These are phyloP conservation scores for Tricholoma bakamatsutake DNA, from an alignment of 768 basidiomycete species.

Conservation along the genomic window DNA sequence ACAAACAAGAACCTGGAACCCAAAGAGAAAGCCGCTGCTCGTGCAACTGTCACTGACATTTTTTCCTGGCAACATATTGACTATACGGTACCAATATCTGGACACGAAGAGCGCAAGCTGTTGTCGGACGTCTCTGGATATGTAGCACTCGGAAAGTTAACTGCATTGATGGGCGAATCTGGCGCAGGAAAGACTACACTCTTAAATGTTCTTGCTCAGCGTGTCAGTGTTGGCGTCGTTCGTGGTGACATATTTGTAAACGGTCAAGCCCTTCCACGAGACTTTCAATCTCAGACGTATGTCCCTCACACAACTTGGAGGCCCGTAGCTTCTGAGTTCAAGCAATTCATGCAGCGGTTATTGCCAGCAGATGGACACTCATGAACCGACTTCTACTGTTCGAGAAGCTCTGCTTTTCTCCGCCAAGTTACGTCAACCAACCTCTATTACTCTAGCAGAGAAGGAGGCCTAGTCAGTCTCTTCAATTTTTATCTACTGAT, in stretches of 20 bases:
- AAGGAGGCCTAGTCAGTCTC: conserved; percentile 69
- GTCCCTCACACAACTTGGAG: too few relatives aligned
- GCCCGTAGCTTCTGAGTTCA: too few relatives aligned
- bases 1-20: conserved; percentile 13
- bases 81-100: conserved; percentile 56
- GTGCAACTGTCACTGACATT: conserved; percentile 42
- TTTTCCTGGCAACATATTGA: conserved; percentile 78
- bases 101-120: conserved; percentile 38
- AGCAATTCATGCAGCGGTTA: conserved; percentile 49
- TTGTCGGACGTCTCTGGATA: conserved; percentile 74
- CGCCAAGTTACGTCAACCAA: conserved; percentile 72
- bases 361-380: conserved; percentile 83
- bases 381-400: conserved; percentile 69
- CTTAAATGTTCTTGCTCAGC: conserved; percentile 53
- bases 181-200: conserved; percentile 54
- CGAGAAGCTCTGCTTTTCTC: conserved; percentile 79
- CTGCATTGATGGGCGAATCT: conserved; percentile 67
- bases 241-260: conserved; percentile 51
- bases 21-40: conserved; percentile 25
- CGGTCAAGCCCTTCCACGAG: conserved; percentile 42
- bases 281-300: conserved; percentile 62
- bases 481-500: background rate
- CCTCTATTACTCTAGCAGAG: conserved; percentile 54
- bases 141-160: conserved; percentile 76
- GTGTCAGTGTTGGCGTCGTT: conserved; percentile 41